Evolutionary conservation across 2,329 filamentous ascomycete species (phyloP).

Genomic region (Westerdykella aurantiaca): DNA sequence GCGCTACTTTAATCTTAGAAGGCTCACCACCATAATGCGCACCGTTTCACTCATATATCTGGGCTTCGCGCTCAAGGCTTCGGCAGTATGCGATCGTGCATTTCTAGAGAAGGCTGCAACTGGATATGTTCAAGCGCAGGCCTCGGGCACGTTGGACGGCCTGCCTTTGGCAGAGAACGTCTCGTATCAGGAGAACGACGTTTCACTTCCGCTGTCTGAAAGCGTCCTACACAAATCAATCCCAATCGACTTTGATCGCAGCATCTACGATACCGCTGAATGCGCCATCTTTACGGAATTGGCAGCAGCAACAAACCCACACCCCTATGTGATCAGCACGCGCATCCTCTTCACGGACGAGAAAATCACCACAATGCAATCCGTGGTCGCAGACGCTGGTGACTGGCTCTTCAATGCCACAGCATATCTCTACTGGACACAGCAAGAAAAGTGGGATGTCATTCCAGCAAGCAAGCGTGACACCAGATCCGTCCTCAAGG

Average conservation of each 20-base stretch:
- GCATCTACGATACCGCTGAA: slow-evolving; percentile 14
- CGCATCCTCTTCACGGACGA: slow-evolving; percentile 9
- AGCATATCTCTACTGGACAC: slow-evolving; percentile 7
- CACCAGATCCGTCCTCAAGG: slow-evolving; percentile 13
- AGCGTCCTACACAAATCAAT: slow-evolving; percentile 10
- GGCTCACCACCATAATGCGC: too few species aligned
- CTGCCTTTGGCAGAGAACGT: slow-evolving; percentile 9
- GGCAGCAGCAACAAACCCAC: slow-evolving; percentile 10
- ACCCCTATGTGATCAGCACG: slow-evolving; percentile 20
- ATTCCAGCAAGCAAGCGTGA: slow-evolving; percentile 12
- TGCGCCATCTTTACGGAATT: slow-evolving; percentile 19
- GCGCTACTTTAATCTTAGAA: too few species aligned
- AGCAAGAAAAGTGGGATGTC: slow-evolving; percentile 11
- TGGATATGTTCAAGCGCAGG: slow-evolving; percentile 14
- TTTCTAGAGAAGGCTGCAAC: slow-evolving; percentile 10
- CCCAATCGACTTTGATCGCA: slow-evolving; percentile 15
- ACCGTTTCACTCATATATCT: not conserved
- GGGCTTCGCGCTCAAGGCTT: slow-evolving; percentile 5
- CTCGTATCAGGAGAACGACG: slow-evolving; percentile 16
- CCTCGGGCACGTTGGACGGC: slow-evolving; percentile 6
- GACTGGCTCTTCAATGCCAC: slow-evolving; percentile 22
- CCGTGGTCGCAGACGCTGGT: slow-evolving; percentile 13
- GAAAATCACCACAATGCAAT: slow-evolving; percentile 9
- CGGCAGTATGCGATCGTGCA: slow-evolving; percentile 13
- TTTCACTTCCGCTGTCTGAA: slow-evolving; percentile 5